Percentiles rank a stretch among this genome's conserved stretches.
These are phyloP conservation scores for Globisporangium viniferum DNA, from an alignment of 352 stramenopile genomes.

Conservation along the genomic window DNA sequence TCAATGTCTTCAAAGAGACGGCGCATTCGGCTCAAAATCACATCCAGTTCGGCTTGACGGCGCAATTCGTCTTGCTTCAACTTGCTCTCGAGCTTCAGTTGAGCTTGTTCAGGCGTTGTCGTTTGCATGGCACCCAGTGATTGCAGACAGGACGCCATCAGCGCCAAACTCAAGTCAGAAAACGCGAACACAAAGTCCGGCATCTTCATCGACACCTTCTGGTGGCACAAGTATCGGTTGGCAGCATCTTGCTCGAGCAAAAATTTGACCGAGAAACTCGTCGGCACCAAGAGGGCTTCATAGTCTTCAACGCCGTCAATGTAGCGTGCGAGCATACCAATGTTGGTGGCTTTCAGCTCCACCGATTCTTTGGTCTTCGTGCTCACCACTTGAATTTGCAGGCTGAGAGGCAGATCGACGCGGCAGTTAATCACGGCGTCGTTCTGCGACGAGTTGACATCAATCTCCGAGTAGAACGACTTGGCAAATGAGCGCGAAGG, in stretches of 20 bases:
- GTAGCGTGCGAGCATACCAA: conserved; percentile 53
- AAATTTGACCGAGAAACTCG: conserved; percentile 43
- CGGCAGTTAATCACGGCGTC: conserved; percentile 50
- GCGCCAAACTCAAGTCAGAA: conserved; percentile 64
- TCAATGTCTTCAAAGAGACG: conserved; percentile 74
- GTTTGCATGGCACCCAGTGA: conserved; percentile 48
- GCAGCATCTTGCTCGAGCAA: conserved; percentile 44
- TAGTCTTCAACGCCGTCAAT: conserved; percentile 35
- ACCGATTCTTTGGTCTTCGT: conserved; percentile 42
- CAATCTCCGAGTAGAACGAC: conserved; percentile 52
- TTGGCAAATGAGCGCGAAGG: conserved; percentile 49
- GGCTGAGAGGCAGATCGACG: conserved; percentile 45
- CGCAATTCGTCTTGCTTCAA: conserved; percentile 51
- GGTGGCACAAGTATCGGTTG: conserved; percentile 34
- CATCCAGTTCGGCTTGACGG: conserved; percentile 51
- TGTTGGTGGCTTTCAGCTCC: conserved; percentile 43
- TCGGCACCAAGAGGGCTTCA: conserved; percentile 49
- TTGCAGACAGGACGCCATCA: conserved; percentile 54
- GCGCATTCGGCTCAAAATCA: conserved; percentile 48
- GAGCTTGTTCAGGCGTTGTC: conserved; percentile 60
- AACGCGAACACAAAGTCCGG: conserved; percentile 62
- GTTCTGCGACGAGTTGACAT: conserved; percentile 38
- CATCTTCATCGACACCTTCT: conserved; percentile 55
- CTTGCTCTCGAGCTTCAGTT: conserved; percentile 48
- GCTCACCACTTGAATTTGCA: conserved; percentile 46